Evolutionary conservation across 306 rosid species (phyloP).

Genomic region (Dalbergia cochinchinensis): DNA sequence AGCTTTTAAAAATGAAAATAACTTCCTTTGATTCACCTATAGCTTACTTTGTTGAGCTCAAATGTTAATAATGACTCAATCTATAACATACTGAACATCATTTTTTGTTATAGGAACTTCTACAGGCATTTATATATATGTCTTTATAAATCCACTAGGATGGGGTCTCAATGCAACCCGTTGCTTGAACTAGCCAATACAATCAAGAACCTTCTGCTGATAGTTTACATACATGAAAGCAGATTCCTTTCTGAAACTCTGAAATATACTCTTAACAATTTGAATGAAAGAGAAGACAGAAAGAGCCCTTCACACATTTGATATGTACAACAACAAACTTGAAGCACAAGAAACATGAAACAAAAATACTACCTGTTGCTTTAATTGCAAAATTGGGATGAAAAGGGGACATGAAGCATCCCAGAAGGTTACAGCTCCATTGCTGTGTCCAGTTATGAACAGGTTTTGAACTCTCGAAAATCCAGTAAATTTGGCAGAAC

Average conservation of each 20-base stretch:
- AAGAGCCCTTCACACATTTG: conserved; percentile 6
- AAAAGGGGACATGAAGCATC: conserved; percentile 82
- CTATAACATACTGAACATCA: neutral
- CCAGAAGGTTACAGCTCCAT: conserved; percentile 87
- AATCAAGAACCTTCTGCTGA: conserved; percentile 13
- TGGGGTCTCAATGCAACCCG: neutral
- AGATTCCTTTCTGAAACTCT: conserved; percentile 9
- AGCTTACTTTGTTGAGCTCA: conserved; percentile 21
- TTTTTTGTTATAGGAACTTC: neutral
- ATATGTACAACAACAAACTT: neutral
- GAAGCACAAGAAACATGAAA: conserved; percentile 3
- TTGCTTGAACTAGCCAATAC: conserved; percentile 9
- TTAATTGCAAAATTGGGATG: conserved; percentile 69
- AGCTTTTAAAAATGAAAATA: neutral
- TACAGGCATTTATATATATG: neutral
- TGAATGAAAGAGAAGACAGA: conserved; percentile 2
- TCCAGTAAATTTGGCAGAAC: conserved; percentile 70
- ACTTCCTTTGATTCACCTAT: conserved; percentile 10
- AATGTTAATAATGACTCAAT: conserved; percentile 17
- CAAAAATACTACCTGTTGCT: conserved; percentile 75
- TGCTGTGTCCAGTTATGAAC: conserved; percentile 89
- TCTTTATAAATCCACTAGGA: neutral
- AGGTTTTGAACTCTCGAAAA: conserved; percentile 77
- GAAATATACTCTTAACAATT: neutral
- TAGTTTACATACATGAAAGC: conserved; percentile 1